Base-by-base conservation (phyloP, 495 filamentous ascomycete genomes). In the Aspergillus incahuasiensis region DNA sequence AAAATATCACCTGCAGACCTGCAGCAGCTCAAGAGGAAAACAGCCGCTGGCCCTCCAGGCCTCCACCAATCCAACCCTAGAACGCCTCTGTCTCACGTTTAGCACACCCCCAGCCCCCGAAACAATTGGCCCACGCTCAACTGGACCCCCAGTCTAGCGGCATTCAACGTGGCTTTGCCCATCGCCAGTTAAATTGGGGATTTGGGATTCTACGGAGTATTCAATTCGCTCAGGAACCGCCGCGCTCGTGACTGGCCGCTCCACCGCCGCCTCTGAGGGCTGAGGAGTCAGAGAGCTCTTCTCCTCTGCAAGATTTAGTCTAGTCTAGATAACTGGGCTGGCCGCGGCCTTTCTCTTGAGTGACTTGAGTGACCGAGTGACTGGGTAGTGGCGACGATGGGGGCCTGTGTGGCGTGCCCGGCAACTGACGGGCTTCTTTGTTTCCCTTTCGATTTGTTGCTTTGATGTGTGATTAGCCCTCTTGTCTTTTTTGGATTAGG, bases 131-230 rank as follows among this genome's bases (percentile, higher is more conserved):
- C 24, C 45, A 38, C 35, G 18, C 47, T 48, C 45, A 11, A 40
- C 25, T 25, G 55, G 25, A 47, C 38, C 56, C n/a, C 52, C 41
- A 38, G 56, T 41, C 28, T 63, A 56, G 60, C 45, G 48, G 44
- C 34, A 5, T 53, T 51, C 56, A 59, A 63, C 60, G 56, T 59
- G 60, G 60, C 60, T 50, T 54, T 34, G 42, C 50, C 58, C 56
- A 50, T 56, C 53, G 60, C 60, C 60, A 63, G 56, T 54, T 12
- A 52, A 38, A 63, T 52, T 54, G 32, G 8, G n/a, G 25, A 28
- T 8, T 28, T 28, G 25, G 19, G 30, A 53, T 56, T 5, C 56
- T 45, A 34, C 56, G n/a, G n/a, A n/a, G n/a, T 46, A 43, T 25
- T 50, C 22, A 50, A 61, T 57, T 61, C 54, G 59, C 41, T 53